Conservation (phyloP, 1,284 basidiomycete genomes). For the Trametes polyzona region DNA sequence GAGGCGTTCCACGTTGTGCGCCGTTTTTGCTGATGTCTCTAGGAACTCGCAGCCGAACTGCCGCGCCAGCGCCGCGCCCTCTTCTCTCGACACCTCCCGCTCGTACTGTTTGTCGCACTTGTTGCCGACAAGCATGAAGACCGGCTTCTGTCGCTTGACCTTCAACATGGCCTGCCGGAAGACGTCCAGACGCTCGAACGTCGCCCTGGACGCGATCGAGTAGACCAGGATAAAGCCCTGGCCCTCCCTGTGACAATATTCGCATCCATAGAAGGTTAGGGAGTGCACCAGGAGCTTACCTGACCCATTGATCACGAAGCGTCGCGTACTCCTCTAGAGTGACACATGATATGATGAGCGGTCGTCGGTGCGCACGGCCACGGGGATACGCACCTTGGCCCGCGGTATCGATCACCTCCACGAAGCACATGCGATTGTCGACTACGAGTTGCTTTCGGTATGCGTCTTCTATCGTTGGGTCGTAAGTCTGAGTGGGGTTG, state of each 20-base stretch:
- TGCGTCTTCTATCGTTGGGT: slow-evolving; percentile 94
- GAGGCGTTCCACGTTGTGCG: slow-evolving; percentile 92
- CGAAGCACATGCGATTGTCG: slow-evolving; percentile 89
- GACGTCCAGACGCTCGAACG: slow-evolving; percentile 92
- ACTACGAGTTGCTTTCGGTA: slow-evolving; percentile 92
- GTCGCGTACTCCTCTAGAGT: slow-evolving; percentile 92
- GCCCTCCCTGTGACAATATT: slow-evolving; percentile 73
- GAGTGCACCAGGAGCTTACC: slow-evolving; percentile 56
- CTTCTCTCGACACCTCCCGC: slow-evolving; percentile 87
- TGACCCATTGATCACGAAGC: slow-evolving; percentile 98
- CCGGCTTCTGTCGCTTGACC: slow-evolving; percentile 87
- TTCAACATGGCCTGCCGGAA: slow-evolving; percentile 95
- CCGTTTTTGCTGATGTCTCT: slow-evolving; percentile 95
- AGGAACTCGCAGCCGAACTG: slow-evolving; percentile 94
- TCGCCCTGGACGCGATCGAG: slow-evolving; percentile 93
- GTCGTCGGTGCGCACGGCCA: slow-evolving; percentile 14
- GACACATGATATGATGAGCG: slow-evolving; percentile 15
- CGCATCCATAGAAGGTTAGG: slow-evolving; percentile 8
- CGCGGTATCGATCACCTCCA: slow-evolving; percentile 93
- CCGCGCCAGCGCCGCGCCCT: slow-evolving; percentile 85
- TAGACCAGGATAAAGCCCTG: slow-evolving; percentile 99
- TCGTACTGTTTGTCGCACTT: slow-evolving; percentile 88
- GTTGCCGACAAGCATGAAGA: slow-evolving; percentile 91
- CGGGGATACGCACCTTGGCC: slow-evolving; percentile 76
- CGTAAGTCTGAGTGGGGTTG: slow-evolving; percentile 64